Base-by-base conservation (phyloP, 1,284 basidiomycete genomes). In the Cryptococcus hybrid region DNA sequence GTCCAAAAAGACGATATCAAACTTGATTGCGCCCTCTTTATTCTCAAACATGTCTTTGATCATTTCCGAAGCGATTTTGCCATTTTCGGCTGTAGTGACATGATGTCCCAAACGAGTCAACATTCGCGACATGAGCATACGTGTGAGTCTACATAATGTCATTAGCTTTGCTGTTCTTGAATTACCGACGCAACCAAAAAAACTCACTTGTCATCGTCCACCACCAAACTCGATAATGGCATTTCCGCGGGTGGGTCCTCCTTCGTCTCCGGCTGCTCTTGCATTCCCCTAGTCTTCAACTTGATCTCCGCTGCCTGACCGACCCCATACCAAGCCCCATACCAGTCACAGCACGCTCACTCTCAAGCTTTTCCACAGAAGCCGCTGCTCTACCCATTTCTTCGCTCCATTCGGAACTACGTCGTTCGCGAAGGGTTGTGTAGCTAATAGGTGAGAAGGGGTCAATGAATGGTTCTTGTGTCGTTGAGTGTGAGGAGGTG, bases 81-180 rank as follows among this genome's bases (percentile, higher is more conserved):
- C 92, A 67, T 95, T 92, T 76, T 93, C 90, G n/a, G 92, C 92
- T 4, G 85, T 86, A 2, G 83, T 80, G 15, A 93, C 90, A 46
- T 77, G 74, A 75, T 89, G 92, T 1, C 91, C 90, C 3, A 94
- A 78, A 13, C 90, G 82, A 18, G 84, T 84, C 54, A 94, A 80
- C 79, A 92, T 85, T 42, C 90, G 82, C 50, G 83, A 84, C 91
- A 94, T 93, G 59, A 93, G 80, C 60, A 82, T 86, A 49, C 90
- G 84, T 43, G 92, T 93, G 56, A 93, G 77, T 34, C 82, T 81
- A 74, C 89, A 24, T 24, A 52, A 40, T 48, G 40, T 43, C 48
- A 51, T 50, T 30, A 11, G 13, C 5, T 1, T 24, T 2, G 24
- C 3, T 24, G 3, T 24, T 24, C 24, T 24, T 5, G 18, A 11